phyloP scores from a whole-genome alignment of 495 filamentous ascomycete genomes.

The Haplographium delicatum region DNA sequence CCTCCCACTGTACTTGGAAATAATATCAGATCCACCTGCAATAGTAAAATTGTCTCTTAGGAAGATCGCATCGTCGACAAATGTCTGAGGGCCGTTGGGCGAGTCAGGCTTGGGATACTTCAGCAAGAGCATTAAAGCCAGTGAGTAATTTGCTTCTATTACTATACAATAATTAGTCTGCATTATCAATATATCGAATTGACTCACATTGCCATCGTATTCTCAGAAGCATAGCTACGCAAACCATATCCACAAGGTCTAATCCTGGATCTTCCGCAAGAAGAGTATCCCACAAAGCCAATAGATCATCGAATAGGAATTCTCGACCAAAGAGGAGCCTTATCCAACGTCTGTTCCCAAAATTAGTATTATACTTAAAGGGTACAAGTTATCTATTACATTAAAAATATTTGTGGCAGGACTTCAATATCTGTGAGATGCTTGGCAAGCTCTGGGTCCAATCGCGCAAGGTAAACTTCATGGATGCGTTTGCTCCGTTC shows the following conservation, averaged over 20 bases:
- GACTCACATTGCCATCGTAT: constrained; percentile 79
- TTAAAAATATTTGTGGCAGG: constrained; percentile 93
- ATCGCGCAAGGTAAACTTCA: constrained; percentile 65
- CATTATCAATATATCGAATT: background rate
- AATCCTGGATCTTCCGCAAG: constrained; percentile 85
- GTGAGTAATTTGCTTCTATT: constrained; percentile 78
- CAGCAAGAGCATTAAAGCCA: constrained; percentile 71
- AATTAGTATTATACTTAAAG: background rate
- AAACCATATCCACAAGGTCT: constrained; percentile 80
- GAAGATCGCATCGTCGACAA: constrained; percentile 86
- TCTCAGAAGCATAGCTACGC: constrained; percentile 88
- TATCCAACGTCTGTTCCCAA: constrained; percentile 72
- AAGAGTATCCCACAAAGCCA: constrained; percentile 83
- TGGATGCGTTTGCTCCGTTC: constrained; percentile 81
- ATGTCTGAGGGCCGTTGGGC: constrained; percentile 63
- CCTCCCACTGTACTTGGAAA: constrained; percentile 76
- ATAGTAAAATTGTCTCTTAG: constrained; percentile 69
- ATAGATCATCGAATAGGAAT: constrained; percentile 79
- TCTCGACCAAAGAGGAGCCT: constrained; percentile 89
- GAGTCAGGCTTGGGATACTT: constrained; percentile 68
- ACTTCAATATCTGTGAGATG: constrained; percentile 84
- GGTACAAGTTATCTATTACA: constrained; percentile 49
- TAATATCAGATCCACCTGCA: constrained; percentile 66
- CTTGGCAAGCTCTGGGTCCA: constrained; percentile 75
- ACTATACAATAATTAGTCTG: constrained; percentile 43